Evolutionary conservation across 129 eudicot genomes (phyloP), one percentile per base, ranked within the genome.

Genomic region (Silybum marianum): DNA sequence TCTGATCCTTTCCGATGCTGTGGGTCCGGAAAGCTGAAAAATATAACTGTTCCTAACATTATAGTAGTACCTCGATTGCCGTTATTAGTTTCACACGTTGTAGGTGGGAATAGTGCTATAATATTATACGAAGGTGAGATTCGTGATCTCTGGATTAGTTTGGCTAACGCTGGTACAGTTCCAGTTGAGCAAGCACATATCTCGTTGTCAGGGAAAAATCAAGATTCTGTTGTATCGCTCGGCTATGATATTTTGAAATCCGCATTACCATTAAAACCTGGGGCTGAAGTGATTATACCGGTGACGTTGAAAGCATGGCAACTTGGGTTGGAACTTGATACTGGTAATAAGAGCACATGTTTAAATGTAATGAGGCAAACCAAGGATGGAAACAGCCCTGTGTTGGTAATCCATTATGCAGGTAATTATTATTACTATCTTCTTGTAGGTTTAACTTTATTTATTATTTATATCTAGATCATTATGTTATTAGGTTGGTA

Each of bases 101-200:
- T 92, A 22, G 98, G 99, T 54, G 97, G 99, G 72, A 94, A 92
- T 80, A 90, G 93, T 51, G 90, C 99, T 24, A 83, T 92, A 48
- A 91, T 91, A 73, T 82, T 95, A 74, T 92, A 89, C 67, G 99
- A 92, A 87, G 99, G 99, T 73, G 99, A 95, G 81, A 92, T 95
- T 75, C 97, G 95, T 77, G 92, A 92, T 60, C 74, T 95, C 39
- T 84, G 88, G 89, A 85, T 95, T 38, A 90, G 88, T 85, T 73
- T 95, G 77, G 93, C 97, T 60, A 95, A 95, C 88, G 99, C 99
- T 19, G 97, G 99, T 39, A 95, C 97, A 38, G 97, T 92, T 78
- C 84, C 99, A 48, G 94, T 95, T 71, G 97, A 91, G 87, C 92
- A 92, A 80, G 97, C 93, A 19, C 92, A 92, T 75, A 86, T 95